These are phyloP conservation scores for Berberis thunbergii DNA, from an alignment of 164 flowering plant species.

Conservation along the genomic window DNA sequence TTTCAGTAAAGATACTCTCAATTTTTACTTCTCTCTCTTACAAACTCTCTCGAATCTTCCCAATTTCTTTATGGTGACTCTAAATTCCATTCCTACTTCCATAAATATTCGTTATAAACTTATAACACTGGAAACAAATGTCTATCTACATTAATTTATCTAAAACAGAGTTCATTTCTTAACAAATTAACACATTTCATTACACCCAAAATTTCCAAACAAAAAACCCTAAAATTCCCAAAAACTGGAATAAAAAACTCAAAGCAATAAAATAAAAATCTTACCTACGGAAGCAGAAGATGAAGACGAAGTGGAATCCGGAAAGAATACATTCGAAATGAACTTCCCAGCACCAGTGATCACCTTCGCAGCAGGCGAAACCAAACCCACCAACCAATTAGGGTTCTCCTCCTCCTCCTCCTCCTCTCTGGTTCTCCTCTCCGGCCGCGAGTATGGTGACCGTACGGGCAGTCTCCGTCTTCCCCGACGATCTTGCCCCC, in stretches of 20 bases:
- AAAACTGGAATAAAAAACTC: neutral
- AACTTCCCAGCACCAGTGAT: constrained; percentile 50
- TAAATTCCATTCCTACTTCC: no score
- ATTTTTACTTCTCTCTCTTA: no score
- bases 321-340: constrained; percentile 31
- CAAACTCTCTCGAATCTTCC: no score
- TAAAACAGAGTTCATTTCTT: neutral
- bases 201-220: neutral
- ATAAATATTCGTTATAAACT: no score
- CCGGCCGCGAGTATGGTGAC: constrained; percentile 45
- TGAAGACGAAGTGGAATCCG: constrained; percentile 23
- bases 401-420: constrained; percentile 22
- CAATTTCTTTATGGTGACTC: no score
- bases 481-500: constrained; percentile 51
- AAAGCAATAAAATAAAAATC: neutral
- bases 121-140: no score
- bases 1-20: no score
- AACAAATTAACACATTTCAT: neutral
- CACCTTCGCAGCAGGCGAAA: constrained; percentile 27
- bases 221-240: neutral
- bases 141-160: no score
- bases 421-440: neutral
- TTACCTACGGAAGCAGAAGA: constrained; percentile 16
- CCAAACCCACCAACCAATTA: constrained; percentile 33
- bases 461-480: constrained; percentile 15